Evolutionary conservation across 2,329 filamentous ascomycete species (phyloP).

Genomic region (Colletotrichum sp.): DNA sequence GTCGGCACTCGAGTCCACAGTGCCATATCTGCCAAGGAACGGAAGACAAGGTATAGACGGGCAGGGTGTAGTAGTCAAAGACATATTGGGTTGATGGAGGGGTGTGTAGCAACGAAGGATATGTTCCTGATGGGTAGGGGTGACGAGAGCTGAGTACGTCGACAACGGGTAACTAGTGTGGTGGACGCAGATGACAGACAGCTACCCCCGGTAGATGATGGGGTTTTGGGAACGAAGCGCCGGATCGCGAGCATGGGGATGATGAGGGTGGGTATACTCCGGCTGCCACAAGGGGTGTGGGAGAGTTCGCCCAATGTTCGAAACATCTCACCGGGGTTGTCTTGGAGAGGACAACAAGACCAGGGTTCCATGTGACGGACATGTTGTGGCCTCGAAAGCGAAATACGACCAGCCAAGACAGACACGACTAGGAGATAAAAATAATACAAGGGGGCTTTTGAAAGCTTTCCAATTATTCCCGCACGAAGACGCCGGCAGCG

Average conservation of each 20-base stretch:
- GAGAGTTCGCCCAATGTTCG: background rate
- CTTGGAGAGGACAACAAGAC: background rate
- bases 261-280: background rate
- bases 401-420: slow-evolving; percentile 10
- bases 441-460: background rate
- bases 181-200: background rate
- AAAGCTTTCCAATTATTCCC: background rate
- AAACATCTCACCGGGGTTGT: background rate
- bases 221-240: background rate
- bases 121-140: background rate
- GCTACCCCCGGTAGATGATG: background rate
- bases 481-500: background rate
- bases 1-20: background rate
- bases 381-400: background rate
- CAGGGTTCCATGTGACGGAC: background rate
- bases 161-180: background rate
- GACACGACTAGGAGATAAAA: background rate
- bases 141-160: background rate
- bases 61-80: background rate
- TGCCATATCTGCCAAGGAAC: background rate
- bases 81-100: background rate
- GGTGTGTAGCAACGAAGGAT: background rate
- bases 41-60: background rate
- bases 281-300: background rate
- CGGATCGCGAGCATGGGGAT: background rate